Percentiles rank a stretch among this genome's conserved stretches.
phyloP scores from a whole-genome alignment of 2,329 filamentous ascomycete species.

The Aspergillus sp. region DNA sequence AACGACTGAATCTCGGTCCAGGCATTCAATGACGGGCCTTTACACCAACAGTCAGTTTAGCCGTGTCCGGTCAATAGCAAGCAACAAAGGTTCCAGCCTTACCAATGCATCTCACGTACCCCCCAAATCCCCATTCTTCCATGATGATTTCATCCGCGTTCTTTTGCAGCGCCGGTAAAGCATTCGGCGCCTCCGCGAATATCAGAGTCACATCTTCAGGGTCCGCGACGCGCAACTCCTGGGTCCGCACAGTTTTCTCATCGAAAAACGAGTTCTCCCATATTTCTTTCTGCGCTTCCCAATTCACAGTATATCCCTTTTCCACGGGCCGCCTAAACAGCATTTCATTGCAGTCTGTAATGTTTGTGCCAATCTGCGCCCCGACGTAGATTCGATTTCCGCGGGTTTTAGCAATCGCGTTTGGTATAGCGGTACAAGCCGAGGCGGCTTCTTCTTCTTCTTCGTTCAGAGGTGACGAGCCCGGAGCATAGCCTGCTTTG shows the following conservation, averaged over 20 bases:
- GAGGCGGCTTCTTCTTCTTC: conserved; percentile 42
- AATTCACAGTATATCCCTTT: conserved; percentile 92
- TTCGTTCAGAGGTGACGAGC: conserved; percentile 32
- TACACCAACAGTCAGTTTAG: neutral
- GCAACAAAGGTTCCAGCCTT: conserved; percentile 30
- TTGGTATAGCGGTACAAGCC: conserved; percentile 71
- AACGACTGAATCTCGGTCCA: conserved; percentile 75
- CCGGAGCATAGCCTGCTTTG: conserved; percentile 77
- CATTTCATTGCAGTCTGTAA: conserved; percentile 86
- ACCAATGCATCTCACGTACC: conserved; percentile 77
- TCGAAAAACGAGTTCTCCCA: conserved; percentile 90
- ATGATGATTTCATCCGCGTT: conserved; percentile 97
- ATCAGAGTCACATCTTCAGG: conserved; percentile 80
- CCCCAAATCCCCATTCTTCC: conserved; percentile 91
- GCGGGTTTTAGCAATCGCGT: conserved; percentile 82
- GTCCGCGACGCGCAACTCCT: conserved; percentile 48
- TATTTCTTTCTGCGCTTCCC: conserved; percentile 92
- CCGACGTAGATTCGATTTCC: conserved; percentile 77
- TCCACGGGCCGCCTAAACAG: conserved; percentile 86
- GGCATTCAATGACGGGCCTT: conserved; percentile 73
- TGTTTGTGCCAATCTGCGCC: conserved; percentile 68
- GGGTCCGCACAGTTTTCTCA: conserved; percentile 59
- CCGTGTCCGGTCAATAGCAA: neutral
- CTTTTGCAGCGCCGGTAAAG: conserved; percentile 74
- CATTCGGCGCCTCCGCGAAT: conserved; percentile 82